These are phyloP conservation scores for Globisporangium rhizosaccharum DNA, from an alignment of 352 stramenopile species.

Conservation along the genomic window DNA sequence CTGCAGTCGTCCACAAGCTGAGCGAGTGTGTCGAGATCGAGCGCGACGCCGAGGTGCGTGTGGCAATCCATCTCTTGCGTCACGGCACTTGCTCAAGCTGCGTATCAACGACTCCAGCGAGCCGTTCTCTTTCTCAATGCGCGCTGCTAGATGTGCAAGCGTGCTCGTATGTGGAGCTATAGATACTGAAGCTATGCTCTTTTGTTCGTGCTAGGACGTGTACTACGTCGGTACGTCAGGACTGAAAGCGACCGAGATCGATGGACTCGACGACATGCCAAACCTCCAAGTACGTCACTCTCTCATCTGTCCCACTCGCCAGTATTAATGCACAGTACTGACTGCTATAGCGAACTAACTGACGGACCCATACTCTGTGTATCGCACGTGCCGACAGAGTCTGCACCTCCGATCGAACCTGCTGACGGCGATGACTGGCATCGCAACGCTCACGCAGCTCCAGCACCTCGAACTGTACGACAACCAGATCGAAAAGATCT, in stretches of 20 bases:
- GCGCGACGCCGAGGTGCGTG: conserved; percentile 34
- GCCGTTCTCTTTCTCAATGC: not conserved
- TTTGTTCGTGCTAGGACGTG: conserved; percentile 35
- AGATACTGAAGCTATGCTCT: not conserved
- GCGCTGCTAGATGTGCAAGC: not conserved
- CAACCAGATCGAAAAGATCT: conserved; percentile 93
- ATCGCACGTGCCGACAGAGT: conserved; percentile 13
- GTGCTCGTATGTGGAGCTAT: not conserved
- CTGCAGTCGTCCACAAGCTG: conserved; percentile 31
- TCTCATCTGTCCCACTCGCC: not conserved
- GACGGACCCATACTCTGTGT: conserved; percentile 4
- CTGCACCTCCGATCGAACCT: conserved; percentile 82
- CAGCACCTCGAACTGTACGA: conserved; percentile 97
- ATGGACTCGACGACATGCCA: conserved; percentile 47
- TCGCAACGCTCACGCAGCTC: conserved; percentile 61
- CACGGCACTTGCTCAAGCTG: not conserved
- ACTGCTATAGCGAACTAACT: no score
- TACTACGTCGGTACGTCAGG: conserved; percentile 81
- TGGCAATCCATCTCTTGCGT: not conserved
- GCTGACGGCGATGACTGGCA: conserved; percentile 71
- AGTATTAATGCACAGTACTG: no score
- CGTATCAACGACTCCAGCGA: not conserved
- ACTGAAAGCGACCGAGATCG: conserved; percentile 67
- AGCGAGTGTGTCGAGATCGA: conserved; percentile 69
- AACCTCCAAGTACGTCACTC: conserved; percentile 30